Evolutionary conservation across 257 asterid genomes (phyloP).

Genomic region (Fraxinus pennsylvanica): DNA sequence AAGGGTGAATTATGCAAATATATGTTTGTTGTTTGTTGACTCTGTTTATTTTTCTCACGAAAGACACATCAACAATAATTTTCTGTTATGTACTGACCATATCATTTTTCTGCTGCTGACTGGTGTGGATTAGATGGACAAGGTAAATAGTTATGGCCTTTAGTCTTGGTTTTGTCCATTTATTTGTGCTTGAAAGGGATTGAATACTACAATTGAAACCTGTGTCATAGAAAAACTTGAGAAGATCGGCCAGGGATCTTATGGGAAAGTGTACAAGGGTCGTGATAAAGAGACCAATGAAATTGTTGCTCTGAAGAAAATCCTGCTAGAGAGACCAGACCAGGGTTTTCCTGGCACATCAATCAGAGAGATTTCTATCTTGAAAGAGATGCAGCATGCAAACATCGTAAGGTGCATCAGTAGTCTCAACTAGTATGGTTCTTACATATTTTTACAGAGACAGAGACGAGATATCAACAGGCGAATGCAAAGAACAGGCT

Average conservation of each 20-base stretch:
- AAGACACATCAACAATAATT: background rate
- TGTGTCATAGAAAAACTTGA: conserved; percentile 93
- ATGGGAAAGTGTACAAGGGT: conserved; percentile 95
- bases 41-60: conserved; percentile 8
- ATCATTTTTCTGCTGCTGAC: conserved; percentile 2
- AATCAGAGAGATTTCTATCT: conserved; percentile 88
- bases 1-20: background rate
- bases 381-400: conserved; percentile 96
- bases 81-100: conserved; percentile 23
- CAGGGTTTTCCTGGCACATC: conserved; percentile 97
- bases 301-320: conserved; percentile 93
- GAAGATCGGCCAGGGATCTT: conserved; percentile 96
- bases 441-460: conserved; percentile 8
- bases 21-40: background rate
- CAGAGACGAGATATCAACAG: background rate
- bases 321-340: conserved; percentile 91
- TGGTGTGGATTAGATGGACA: conserved; percentile 65
- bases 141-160: conserved; percentile 46
- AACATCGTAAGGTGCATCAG: conserved; percentile 72
- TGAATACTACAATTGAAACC: too few relatives aligned
- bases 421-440: conserved; percentile 12
- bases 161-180: background rate
- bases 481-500: conserved; percentile 9
- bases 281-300: conserved; percentile 81
- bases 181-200: conserved; percentile 4